Conservation (phyloP, 257 asterid genomes). For the Solanum microdontum region DNA sequence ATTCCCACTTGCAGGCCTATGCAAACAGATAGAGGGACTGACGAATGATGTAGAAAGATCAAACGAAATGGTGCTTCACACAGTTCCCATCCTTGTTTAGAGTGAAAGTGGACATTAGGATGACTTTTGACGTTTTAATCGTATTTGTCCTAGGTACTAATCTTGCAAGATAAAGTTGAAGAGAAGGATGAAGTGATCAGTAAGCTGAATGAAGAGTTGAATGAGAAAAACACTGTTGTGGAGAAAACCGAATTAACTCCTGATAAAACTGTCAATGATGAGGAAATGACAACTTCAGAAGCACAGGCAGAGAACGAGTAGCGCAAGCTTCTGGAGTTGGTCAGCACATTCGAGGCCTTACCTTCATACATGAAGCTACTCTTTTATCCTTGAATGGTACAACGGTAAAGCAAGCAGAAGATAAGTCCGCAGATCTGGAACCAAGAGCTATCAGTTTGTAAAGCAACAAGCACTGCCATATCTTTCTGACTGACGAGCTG, state of each 20-base stretch:
- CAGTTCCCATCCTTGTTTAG: background rate
- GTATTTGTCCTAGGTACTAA: constrained; percentile 38
- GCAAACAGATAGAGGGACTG: constrained; percentile 68
- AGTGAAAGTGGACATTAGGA: background rate
- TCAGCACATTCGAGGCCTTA: background rate
- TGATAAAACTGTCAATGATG: constrained; percentile 14
- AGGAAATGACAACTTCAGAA: constrained; percentile 19
- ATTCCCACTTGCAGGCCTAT: constrained; percentile 45
- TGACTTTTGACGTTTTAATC: background rate
- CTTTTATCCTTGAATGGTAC: background rate
- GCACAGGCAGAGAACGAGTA: constrained; percentile 19
- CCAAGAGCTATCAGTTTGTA: background rate
- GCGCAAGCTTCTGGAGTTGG: background rate
- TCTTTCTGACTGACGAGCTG: background rate
- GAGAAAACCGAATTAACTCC: constrained; percentile 25
- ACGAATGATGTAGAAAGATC: constrained; percentile 73
- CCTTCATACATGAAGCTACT: background rate
- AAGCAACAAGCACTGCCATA: background rate
- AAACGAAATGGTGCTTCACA: constrained; percentile 60
- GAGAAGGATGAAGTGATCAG: constrained; percentile 51
- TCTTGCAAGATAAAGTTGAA: constrained; percentile 75
- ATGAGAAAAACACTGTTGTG: constrained; percentile 18
- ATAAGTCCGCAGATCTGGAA: background rate
- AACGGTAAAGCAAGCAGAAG: background rate
- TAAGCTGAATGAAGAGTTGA: constrained; percentile 37